Percentiles rank a stretch among this genome's conserved stretches.
phyloP scores from a whole-genome alignment of 1,284 basidiomycete species.

The Marasmius fiardii region DNA sequence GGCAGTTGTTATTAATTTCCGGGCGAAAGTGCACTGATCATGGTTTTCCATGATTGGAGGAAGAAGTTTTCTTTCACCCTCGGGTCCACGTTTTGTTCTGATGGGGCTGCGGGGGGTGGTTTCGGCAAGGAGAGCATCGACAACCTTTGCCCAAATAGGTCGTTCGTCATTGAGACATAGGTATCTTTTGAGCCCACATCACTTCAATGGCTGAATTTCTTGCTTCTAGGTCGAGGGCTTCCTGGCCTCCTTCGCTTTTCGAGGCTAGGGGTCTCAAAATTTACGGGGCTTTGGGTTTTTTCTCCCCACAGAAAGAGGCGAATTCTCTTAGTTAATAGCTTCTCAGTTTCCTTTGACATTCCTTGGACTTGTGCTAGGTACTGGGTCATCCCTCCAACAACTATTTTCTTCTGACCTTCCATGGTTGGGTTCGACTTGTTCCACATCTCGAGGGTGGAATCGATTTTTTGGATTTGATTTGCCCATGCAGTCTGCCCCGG shows the following conservation, averaged over 20 bases:
- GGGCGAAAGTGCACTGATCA: conserved; percentile 12
- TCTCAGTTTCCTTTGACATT: conserved; percentile 9
- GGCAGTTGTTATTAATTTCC: conserved; percentile 12
- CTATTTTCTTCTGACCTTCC: conserved; percentile 15
- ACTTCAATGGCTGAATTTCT: conserved; percentile 23
- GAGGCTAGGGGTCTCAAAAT: conserved; percentile 6
- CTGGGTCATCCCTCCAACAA: conserved; percentile 15
- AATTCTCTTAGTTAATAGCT: neutral
- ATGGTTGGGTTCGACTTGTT: conserved; percentile 13
- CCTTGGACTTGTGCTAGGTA: conserved; percentile 19
- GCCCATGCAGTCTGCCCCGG: conserved; percentile 14
- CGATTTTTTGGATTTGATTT: conserved; percentile 14
- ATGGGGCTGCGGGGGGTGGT: neutral
- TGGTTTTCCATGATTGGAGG: conserved; percentile 22
- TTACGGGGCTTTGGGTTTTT: conserved; percentile 4
- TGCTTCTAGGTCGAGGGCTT: conserved; percentile 18
- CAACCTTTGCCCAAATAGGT: conserved; percentile 17
- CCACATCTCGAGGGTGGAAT: conserved; percentile 12
- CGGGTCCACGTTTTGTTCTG: conserved; percentile 9
- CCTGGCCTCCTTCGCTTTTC: conserved; percentile 11
- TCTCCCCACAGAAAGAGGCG: conserved; percentile 13
- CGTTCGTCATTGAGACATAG: conserved; percentile 6
- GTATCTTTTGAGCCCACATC: conserved; percentile 17
- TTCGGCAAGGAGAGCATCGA: conserved; percentile 13
- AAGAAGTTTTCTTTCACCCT: conserved; percentile 15